Percentiles rank a stretch among this genome's conserved stretches.
Evolutionary conservation across 2,329 filamentous ascomycete genomes (phyloP).

Genomic region (Lecanicillium sp.): DNA sequence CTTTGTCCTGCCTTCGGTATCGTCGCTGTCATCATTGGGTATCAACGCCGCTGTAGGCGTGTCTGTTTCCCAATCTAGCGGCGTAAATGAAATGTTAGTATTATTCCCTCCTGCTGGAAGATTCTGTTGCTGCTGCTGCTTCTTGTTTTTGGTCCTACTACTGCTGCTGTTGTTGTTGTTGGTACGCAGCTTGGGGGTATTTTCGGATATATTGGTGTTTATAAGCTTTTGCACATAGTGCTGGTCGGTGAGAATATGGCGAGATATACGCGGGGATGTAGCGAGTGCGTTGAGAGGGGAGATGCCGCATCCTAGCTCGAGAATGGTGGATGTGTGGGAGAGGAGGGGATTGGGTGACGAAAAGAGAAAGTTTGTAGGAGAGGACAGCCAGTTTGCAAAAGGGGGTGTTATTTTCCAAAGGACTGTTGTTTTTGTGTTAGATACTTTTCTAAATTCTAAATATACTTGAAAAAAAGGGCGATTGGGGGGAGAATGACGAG

Average conservation of each 20-base stretch:
- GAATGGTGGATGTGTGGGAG: conserved; percentile 44
- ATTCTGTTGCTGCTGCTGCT: neutral
- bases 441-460: too few species aligned
- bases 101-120: too few species aligned
- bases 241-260: conserved; percentile 81
- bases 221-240: conserved; percentile 71
- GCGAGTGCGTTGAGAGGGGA: conserved; percentile 69
- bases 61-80: conserved; percentile 78
- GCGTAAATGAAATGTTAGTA: conserved; percentile 44
- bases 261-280: conserved; percentile 50
- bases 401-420: conserved; percentile 86
- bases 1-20: too few species aligned
- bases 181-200: conserved; percentile 23
- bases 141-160: too few species aligned
- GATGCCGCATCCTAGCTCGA: conserved; percentile 86
- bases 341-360: conserved; percentile 32
- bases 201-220: conserved; percentile 66
- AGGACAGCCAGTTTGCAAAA: conserved; percentile 72
- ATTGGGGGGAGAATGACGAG: conserved; percentile 1
- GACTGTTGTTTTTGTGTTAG: conserved; percentile 37
- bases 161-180: neutral
- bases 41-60: conserved; percentile 41
- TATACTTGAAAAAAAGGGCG: conserved; percentile 7
- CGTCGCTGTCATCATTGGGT: conserved; percentile 26
- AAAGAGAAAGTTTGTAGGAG: conserved; percentile 55